phyloP scores from a whole-genome alignment of 257 asterid species.

The Oldenlandia corymbosa region DNA sequence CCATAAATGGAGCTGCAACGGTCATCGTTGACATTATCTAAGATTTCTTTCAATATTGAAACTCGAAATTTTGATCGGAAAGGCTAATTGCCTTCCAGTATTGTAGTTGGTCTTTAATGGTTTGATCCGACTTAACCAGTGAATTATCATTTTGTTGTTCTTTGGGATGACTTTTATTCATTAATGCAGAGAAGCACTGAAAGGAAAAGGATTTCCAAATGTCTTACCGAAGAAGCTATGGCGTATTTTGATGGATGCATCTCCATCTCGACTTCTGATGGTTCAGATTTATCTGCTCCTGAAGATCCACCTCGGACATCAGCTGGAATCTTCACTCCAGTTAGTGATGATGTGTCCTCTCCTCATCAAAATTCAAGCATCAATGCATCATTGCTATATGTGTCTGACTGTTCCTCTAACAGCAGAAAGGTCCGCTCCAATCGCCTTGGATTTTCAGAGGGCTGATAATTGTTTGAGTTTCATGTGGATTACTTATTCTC shows the following conservation, averaged over 20 bases:
- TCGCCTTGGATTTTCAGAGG: background rate
- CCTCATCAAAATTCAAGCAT: slow-evolving; percentile 33
- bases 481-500: background rate
- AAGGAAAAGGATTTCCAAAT: slow-evolving; percentile 63
- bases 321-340: slow-evolving; percentile 26
- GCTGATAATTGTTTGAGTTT: background rate
- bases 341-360: slow-evolving; percentile 21
- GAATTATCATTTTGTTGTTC: no score
- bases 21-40: no score
- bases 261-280: slow-evolving; percentile 85
- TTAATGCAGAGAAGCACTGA: slow-evolving; percentile 69
- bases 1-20: no score
- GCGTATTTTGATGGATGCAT: slow-evolving; percentile 90
- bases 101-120: background rate
- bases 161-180: slow-evolving; percentile 16
- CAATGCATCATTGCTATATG: slow-evolving; percentile 19
- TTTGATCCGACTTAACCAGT: background rate
- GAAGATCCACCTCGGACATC: slow-evolving; percentile 56
- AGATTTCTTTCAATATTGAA: background rate
- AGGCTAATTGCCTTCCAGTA: background rate
- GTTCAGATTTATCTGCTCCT: slow-evolving; percentile 94
- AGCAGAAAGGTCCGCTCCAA: slow-evolving; percentile 44
- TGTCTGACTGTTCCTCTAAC: slow-evolving; percentile 26
- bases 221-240: slow-evolving; percentile 91
- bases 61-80: background rate